Evolutionary conservation across 1,139 yeast species (phyloP).

Genomic region (Hansenula sp.): DNA sequence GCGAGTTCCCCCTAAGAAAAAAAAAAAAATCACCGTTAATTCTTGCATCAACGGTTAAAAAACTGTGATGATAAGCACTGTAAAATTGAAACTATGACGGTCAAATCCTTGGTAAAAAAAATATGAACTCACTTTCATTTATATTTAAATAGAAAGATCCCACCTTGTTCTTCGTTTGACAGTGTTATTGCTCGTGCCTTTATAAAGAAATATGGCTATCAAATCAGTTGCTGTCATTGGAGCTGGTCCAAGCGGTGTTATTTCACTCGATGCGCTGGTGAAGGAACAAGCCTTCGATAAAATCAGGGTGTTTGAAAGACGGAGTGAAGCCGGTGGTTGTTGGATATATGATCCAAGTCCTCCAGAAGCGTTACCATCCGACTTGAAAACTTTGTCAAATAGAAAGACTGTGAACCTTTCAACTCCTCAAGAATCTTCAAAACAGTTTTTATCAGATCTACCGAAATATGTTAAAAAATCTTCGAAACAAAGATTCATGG

Average conservation of each 20-base stretch:
- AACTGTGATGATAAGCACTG: no score
- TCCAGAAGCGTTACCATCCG: background rate
- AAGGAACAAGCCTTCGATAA: constrained; percentile 21
- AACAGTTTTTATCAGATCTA: constrained; percentile 1
- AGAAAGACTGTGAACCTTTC: background rate
- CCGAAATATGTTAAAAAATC: constrained; percentile 4
- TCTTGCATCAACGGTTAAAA: no score
- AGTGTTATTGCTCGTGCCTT: no score
- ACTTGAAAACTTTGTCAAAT: background rate
- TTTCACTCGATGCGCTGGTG: constrained; percentile 4
- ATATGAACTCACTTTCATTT: no score
- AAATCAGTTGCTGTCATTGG: constrained; percentile 26
- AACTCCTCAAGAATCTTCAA: background rate
- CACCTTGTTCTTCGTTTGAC: no score
- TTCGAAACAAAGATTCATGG: constrained; percentile 2
- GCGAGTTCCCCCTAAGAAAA: no score
- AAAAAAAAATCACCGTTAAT: no score
- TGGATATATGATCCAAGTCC: background rate
- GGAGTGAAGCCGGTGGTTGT: background rate
- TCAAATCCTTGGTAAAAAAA: no score
- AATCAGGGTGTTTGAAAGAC: constrained; percentile 29
- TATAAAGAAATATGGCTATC: background rate
- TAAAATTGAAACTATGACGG: no score
- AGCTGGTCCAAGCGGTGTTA: constrained; percentile 26
- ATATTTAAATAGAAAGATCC: no score